Percentiles rank a stretch among this genome's conserved stretches.
Conservation (phyloP, 176 grass and related monocot genomes). For the maize (Zea mays) region Zm-B73-REFERENCE-NAM-5.0 NC_050098.1:150291501-150292000, state of each 20-base stretch:
- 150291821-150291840: conserved; percentile 33
- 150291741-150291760: conserved; percentile 15
- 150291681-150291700: conserved; percentile 18
- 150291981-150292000: too few species aligned
- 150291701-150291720: background rate
- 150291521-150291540: conserved; percentile 55
- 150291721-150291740: background rate
- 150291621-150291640: conserved; percentile 98
- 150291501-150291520: background rate
- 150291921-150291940: too few species aligned
- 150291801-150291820: conserved; percentile 88
- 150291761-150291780: background rate
- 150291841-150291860: too few species aligned
- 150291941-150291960: too few species aligned
- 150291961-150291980: too few species aligned
- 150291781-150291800: background rate
- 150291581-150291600: conserved; percentile 92
- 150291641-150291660: conserved; percentile 32
- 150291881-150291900: too few species aligned
- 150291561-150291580: conserved; percentile 77
- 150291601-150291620: conserved; percentile 64
- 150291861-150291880: too few species aligned
- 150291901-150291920: too few species aligned
- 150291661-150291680: conserved; percentile 33
- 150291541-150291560: conserved; percentile 85